Evolutionary conservation across 2,329 filamentous ascomycete species (phyloP).

Genomic region (Pleoardoris graminearum): DNA sequence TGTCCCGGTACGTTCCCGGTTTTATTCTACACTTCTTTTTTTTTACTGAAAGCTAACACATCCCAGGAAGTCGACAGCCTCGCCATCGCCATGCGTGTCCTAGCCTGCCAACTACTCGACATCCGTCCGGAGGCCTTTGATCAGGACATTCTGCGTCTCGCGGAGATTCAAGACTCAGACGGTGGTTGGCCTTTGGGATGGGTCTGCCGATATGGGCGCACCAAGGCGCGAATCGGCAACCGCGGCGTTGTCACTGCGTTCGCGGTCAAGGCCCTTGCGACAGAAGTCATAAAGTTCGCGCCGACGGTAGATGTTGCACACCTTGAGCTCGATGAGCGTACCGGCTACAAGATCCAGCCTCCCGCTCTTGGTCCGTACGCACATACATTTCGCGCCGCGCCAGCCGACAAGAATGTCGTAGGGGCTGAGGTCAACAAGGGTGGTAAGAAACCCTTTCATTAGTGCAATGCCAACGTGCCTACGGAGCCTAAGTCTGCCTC

Average conservation of each 20-base stretch:
- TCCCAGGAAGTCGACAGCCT: constrained; percentile 22
- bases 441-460: too few relatives aligned
- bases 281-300: not conserved
- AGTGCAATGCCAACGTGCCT: too few relatives aligned
- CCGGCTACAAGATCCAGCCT: not conserved
- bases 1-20: not conserved
- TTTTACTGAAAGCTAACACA: too few relatives aligned
- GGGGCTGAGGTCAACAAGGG: too few relatives aligned
- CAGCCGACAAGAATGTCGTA: too few relatives aligned
- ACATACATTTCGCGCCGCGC: too few relatives aligned
- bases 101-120: constrained; percentile 31
- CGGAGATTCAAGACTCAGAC: constrained; percentile 36
- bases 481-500: too few relatives aligned
- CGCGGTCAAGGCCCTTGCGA: constrained; percentile 26
- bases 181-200: constrained; percentile 42
- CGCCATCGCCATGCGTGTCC: constrained; percentile 32
- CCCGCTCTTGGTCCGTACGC: not conserved
- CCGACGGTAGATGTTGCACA: not conserved
- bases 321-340: not conserved
- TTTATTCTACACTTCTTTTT: too few relatives aligned
- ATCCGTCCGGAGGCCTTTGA: constrained; percentile 15
- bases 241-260: constrained; percentile 26
- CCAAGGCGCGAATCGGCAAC: constrained; percentile 22
- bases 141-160: constrained; percentile 20
- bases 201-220: constrained; percentile 24